These are phyloP conservation scores for Starmerella roubikii DNA, from an alignment of 805 yeast genomes.

Conservation along the genomic window DNA sequence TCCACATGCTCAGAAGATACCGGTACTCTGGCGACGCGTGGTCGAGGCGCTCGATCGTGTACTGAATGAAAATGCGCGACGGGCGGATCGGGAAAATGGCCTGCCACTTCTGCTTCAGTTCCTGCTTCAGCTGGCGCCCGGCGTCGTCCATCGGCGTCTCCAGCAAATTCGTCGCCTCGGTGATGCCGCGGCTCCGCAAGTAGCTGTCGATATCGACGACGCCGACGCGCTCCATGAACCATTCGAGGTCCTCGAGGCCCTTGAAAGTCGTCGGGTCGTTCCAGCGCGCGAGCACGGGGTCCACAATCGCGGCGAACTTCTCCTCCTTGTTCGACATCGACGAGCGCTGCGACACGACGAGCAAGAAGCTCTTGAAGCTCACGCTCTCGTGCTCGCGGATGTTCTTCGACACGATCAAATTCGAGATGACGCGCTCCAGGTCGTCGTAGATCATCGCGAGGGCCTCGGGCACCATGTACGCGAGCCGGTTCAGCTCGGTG, in stretches of 20 bases:
- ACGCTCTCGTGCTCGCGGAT: constrained; percentile 85
- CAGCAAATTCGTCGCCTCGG: constrained; percentile 59
- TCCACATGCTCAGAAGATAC: constrained; percentile 67
- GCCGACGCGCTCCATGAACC: constrained; percentile 98
- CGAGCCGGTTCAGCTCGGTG: constrained; percentile 84
- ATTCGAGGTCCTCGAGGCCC: constrained; percentile 76
- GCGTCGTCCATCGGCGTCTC: constrained; percentile 79
- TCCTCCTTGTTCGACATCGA: constrained; percentile 48
- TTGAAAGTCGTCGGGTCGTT: constrained; percentile 80
- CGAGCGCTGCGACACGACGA: constrained; percentile 82
- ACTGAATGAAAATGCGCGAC: constrained; percentile 86
- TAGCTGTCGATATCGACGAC: constrained; percentile 87
- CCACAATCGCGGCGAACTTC: constrained; percentile 75
- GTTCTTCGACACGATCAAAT: constrained; percentile 51
- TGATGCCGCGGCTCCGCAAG: constrained; percentile 68
- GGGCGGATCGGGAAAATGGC: constrained; percentile 91
- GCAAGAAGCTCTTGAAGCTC: constrained; percentile 78
- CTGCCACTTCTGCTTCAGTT: constrained; percentile 81
- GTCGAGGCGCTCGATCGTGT: constrained; percentile 79
- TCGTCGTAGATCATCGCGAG: constrained; percentile 68
- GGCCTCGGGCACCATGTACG: constrained; percentile 87
- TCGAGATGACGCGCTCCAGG: constrained; percentile 65
- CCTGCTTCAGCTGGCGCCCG: constrained; percentile 63
- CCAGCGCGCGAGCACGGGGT: constrained; percentile 89
- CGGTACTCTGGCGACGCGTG: constrained; percentile 66